These are phyloP conservation scores for Pseudonectria buxi DNA, from an alignment of 2,329 filamentous ascomycete species.

Conservation along the genomic window DNA sequence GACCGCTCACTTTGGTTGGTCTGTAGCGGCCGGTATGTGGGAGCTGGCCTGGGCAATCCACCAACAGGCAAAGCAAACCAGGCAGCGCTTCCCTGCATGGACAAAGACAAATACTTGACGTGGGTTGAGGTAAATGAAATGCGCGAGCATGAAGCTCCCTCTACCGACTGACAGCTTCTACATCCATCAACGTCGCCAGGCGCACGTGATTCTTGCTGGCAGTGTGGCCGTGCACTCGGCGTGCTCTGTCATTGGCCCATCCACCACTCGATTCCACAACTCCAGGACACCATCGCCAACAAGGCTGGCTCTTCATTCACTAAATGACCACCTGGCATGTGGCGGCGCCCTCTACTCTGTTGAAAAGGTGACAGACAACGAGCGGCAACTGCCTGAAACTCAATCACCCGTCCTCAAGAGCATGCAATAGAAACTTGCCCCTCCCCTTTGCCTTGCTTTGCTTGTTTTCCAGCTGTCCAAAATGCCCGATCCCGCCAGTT, in stretches of 20 bases:
- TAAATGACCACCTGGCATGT: slow-evolving; percentile 15
- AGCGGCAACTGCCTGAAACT: too few species aligned
- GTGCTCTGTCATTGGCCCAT: slow-evolving; percentile 10
- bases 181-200: too few species aligned
- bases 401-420: not conserved
- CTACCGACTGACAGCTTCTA: too few species aligned
- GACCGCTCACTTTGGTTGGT: too few species aligned
- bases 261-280: slow-evolving; percentile 1
- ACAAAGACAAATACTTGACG: too few species aligned
- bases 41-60: too few species aligned
- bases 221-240: slow-evolving; percentile 4
- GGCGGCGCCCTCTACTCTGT: slow-evolving; percentile 4
- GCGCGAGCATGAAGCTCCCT: too few species aligned
- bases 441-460: not conserved
- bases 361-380: too few species aligned
- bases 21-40: too few species aligned
- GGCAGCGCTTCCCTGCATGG: too few species aligned
- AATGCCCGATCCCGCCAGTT: slow-evolving; percentile 46
- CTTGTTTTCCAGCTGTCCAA: slow-evolving; percentile 8
- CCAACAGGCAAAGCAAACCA: too few species aligned
- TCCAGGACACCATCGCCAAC: slow-evolving; percentile 13
- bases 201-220: slow-evolving; percentile 6
- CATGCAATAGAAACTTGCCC: not conserved
- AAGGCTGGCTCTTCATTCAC: slow-evolving; percentile 16
- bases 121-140: too few species aligned